Base-by-base conservation (phyloP, 768 basidiomycete species). In the Mycena crocata region DNA sequence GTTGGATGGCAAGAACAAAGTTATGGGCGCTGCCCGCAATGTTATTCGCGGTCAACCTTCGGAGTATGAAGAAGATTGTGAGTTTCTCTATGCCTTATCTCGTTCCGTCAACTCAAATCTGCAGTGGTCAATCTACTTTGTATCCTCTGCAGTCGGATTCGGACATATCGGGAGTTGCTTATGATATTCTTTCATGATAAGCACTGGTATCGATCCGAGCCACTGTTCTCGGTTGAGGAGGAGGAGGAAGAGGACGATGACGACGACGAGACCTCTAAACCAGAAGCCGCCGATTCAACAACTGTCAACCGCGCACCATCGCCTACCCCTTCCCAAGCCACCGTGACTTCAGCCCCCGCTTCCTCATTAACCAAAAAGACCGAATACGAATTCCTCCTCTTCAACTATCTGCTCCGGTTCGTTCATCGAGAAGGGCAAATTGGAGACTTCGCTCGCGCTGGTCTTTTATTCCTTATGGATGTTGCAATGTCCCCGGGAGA, bases 181-280 rank as follows among this genome's bases (percentile, higher is more conserved):
- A 93, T 98, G 87, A 97, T 99, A 68, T 98, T 98, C 83, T 97
- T 99, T 76, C 95, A 96, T 73, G 95, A 97, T 76, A 96, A 93
- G 73, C 90, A 93, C 71, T 94, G 93, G 90, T 91, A 90, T 74
- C 89, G 84, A 13, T 90, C 91, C 8, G 90, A 93, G 67, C 90
- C 92, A 13, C 74, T 93, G 45, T 93, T 91, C 67, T 81, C 90
- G 42, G 88, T 92, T 2, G 91, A 93, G 67, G 93, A 94, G 74
- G 89, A 90, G 40, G 90, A 91, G 0, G 92, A 92, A 42, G 87
- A 89, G 0, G 88, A 87, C 0, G 88, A 85, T 0, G 87, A 87
- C 2, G 87, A 86, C 0, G 84, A 83, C 0, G 77, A 78, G 28
- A 71, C 70, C 55, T 61, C 66, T 31, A 71, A 64, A n/a, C 54